Evolutionary conservation across 2,329 filamentous ascomycete genomes (phyloP).

Genomic region (Alternaria viburni): DNA sequence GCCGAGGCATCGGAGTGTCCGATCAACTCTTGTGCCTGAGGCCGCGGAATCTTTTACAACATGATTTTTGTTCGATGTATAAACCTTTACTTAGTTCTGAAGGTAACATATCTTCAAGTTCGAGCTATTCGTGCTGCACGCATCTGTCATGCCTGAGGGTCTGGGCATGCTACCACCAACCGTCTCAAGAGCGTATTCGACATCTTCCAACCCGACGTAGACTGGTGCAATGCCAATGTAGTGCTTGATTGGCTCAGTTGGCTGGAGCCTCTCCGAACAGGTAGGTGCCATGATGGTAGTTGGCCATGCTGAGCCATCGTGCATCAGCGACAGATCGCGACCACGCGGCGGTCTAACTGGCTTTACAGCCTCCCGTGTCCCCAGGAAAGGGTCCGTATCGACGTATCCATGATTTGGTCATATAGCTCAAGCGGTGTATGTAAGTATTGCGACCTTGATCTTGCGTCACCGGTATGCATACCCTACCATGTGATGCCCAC

Average conservation of each 20-base stretch:
- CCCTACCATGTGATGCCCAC: rapidly evolving
- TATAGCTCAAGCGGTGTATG: background rate
- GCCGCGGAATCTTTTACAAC: too few relatives aligned
- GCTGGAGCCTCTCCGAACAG: background rate
- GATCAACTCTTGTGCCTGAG: background rate
- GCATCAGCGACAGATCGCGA: background rate
- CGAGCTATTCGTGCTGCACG: background rate
- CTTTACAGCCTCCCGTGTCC: background rate
- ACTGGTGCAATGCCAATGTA: background rate
- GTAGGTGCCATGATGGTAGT: rapidly evolving
- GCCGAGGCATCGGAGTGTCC: background rate
- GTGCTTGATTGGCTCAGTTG: rapidly evolving
- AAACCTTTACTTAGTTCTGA: too few relatives aligned
- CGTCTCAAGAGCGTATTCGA: rapidly evolving
- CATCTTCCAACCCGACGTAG: background rate
- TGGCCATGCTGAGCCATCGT: background rate
- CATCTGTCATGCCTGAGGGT: too few relatives aligned
- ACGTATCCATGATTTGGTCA: background rate
- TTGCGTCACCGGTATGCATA: background rate
- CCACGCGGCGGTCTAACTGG: background rate
- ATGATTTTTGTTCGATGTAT: too few relatives aligned
- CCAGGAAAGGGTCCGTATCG: rapidly evolving
- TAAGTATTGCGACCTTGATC: background rate
- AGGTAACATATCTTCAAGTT: rapidly evolving
- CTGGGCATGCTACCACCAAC: too few relatives aligned